Evolutionary conservation across 2,329 filamentous ascomycete species (phyloP).

Genomic region (Fusarium irregulare): DNA sequence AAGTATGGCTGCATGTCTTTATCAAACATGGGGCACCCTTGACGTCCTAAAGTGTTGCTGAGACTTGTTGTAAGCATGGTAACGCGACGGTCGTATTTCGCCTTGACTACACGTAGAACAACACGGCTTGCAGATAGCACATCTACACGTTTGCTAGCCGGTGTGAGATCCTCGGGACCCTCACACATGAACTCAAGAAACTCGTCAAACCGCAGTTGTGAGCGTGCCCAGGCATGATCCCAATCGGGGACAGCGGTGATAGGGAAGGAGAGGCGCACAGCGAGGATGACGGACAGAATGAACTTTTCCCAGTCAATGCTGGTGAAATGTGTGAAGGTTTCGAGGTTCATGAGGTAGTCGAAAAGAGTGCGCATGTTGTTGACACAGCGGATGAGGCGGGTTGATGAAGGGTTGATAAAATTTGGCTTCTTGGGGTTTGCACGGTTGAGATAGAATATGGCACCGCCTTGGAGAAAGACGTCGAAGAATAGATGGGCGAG

Average conservation of each 20-base stretch:
- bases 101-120: conserved; percentile 58
- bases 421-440: conserved; percentile 5
- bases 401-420: conserved; percentile 27
- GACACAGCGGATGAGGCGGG: conserved; percentile 42
- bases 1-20: conserved; percentile 61
- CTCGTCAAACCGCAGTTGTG: conserved; percentile 53
- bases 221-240: conserved; percentile 54
- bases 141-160: conserved; percentile 52
- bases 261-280: conserved; percentile 61
- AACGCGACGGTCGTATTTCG: conserved; percentile 58
- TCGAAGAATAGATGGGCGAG: conserved; percentile 53
- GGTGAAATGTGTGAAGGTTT: conserved; percentile 53
- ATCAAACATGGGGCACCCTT: conserved; percentile 64
- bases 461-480: conserved; percentile 55
- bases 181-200: conserved; percentile 54
- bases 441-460: conserved; percentile 48
- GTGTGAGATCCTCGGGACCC: conserved; percentile 35
- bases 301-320: conserved; percentile 58
- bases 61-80: conserved; percentile 44
- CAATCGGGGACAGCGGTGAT: conserved; percentile 52
- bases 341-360: conserved; percentile 48
- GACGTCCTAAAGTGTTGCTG: conserved; percentile 2
- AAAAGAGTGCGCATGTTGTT: conserved; percentile 49
- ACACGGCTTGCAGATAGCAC: conserved; percentile 59
- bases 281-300: conserved; percentile 56